Percentiles rank a stretch among this genome's conserved stretches.
Evolutionary conservation across 441 rosid species (phyloP).

Genomic region (Gossypium aridum): DNA sequence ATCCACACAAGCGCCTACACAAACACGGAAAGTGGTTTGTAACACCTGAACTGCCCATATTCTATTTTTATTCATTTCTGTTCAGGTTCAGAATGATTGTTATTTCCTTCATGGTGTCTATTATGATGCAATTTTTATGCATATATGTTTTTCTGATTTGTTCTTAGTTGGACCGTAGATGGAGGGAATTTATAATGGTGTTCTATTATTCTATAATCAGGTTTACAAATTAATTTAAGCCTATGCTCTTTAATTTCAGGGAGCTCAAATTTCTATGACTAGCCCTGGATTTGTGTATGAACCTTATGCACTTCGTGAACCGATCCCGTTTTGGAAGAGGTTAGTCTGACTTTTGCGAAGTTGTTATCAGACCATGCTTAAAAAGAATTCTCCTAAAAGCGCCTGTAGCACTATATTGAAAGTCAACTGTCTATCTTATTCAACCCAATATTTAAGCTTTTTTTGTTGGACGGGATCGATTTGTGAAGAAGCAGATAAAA

Average conservation of each 20-base stretch:
- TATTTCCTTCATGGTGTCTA: background rate
- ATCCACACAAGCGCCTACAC: slow-evolving; percentile 56
- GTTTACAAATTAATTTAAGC: slow-evolving; percentile 8
- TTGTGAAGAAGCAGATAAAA: background rate
- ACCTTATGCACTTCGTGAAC: slow-evolving; percentile 62
- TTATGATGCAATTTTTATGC: background rate
- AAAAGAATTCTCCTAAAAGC: background rate
- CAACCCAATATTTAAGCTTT: background rate
- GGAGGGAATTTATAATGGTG: background rate
- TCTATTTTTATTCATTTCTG: background rate
- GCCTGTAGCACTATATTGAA: background rate
- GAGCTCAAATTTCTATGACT: slow-evolving; percentile 51
- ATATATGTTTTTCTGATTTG: background rate
- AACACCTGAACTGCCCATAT: slow-evolving; percentile 7
- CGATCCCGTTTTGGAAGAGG: slow-evolving; percentile 76
- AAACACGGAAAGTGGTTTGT: slow-evolving; percentile 60
- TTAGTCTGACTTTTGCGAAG: slow-evolving; percentile 23
- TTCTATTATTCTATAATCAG: background rate
- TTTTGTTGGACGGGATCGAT: background rate
- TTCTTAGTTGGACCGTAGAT: background rate
- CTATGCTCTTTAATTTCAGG: slow-evolving; percentile 42
- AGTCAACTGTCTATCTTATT: background rate
- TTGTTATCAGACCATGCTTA: background rate
- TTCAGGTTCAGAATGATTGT: background rate
- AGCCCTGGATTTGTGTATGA: slow-evolving; percentile 91